Evolutionary conservation across 805 yeast genomes (phyloP).

Genomic region (Wickerhamomyces subpelliculosus): DNA sequence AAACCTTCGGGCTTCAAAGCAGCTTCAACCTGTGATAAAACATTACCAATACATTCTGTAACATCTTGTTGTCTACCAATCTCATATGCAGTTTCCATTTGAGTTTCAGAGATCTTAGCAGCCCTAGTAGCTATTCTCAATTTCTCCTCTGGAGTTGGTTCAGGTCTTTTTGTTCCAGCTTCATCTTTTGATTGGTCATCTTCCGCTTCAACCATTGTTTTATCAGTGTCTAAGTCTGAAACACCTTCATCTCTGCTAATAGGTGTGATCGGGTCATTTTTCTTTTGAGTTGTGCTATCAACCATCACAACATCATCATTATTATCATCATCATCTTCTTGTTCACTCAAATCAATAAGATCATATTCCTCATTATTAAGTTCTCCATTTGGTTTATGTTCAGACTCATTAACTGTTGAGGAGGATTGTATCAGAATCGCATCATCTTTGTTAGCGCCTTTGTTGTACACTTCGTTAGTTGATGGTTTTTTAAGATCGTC

Average conservation of each 20-base stretch:
- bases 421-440: constrained; percentile 15
- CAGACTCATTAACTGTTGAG: constrained; percentile 17
- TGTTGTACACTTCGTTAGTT: no score
- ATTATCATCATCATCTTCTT: background rate
- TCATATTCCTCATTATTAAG: no score
- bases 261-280: no score
- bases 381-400: constrained; percentile 6
- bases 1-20: constrained; percentile 63
- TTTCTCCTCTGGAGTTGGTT: no score
- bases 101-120: constrained; percentile 41
- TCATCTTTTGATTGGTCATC: background rate
- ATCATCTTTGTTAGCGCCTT: constrained; percentile 9
- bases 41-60: constrained; percentile 94
- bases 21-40: constrained; percentile 82
- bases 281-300: background rate
- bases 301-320: constrained; percentile 1
- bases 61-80: constrained; percentile 95
- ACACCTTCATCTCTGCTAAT: no score
- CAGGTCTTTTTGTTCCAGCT: constrained; percentile 4
- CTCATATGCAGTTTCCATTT: constrained; percentile 68
- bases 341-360: background rate
- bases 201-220: background rate
- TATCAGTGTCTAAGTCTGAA: no score
- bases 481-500: constrained; percentile 3
- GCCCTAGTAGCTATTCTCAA: no score